phyloP scores from a whole-genome alignment of 257 asterid species.

The Ballota nigra region DNA sequence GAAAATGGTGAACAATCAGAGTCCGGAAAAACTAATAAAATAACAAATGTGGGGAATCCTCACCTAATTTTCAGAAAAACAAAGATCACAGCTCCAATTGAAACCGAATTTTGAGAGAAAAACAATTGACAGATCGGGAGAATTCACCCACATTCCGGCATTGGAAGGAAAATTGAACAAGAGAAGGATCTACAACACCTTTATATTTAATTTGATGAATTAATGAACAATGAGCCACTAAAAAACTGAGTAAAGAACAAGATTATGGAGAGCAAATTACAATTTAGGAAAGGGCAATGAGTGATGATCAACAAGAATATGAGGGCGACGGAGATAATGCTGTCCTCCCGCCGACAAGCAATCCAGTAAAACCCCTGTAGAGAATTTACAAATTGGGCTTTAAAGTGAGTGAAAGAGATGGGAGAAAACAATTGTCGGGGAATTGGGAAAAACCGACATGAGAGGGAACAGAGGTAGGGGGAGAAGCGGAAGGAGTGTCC shows the following conservation, averaged over 20 bases:
- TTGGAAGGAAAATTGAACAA: not conserved
- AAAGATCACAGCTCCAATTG: conserved; percentile 21
- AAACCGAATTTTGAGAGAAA: conserved; percentile 3
- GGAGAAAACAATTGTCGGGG: not conserved
- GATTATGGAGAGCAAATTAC: too few relatives aligned
- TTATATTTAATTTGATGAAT: too few relatives aligned
- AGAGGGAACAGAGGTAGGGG: not conserved
- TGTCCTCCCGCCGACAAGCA: conserved; percentile 62
- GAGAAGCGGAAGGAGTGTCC: not conserved
- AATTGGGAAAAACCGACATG: not conserved
- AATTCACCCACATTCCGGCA: conserved; percentile 13
- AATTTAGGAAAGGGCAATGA: conserved; percentile 1
- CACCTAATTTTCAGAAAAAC: conserved; percentile 19
- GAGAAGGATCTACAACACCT: conserved; percentile 21
- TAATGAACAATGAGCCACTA: not conserved
- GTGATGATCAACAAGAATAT: conserved; percentile 15
- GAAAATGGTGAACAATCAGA: conserved; percentile 3
- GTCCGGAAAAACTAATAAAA: not conserved
- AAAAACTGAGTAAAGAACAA: not conserved
- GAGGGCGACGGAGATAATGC: conserved; percentile 29
- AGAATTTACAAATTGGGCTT: conserved; percentile 23
- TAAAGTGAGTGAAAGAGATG: not conserved
- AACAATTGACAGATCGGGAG: conserved; percentile 24
- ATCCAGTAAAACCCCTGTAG: conserved; percentile 24
- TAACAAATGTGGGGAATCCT: conserved; percentile 14